Base-by-base conservation (phyloP, 768 basidiomycete species). In the Sutorius australiensis region DNA sequence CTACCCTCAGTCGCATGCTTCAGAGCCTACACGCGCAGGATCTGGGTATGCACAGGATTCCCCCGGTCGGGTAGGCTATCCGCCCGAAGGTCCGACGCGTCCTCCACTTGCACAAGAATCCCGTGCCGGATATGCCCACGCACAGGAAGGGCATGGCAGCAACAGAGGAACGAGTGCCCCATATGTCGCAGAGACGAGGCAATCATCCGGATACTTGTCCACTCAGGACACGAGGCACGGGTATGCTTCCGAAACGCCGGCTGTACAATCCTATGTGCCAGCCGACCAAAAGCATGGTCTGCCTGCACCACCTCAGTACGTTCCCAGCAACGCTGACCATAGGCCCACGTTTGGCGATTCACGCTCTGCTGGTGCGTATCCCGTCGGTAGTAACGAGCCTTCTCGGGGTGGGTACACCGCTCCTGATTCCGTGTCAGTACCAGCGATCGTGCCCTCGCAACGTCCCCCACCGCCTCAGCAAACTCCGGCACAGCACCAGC, bases 301-400 rank as follows among this genome's bases (percentile, higher is more conserved):
- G 1, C 51, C 53, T 31, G 43, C 54, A 3, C 48, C 51, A 30
- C 49, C 54, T 19, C 56, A 56, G 30, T 65, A 58, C 38, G 51
- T 64, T 28, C 28, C 64, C 13, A 47, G 45, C 16, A 65, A 50
- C 27, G 17, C 49, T 11, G 53, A 52, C 33, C 64, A 61, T 4
- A 56, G 63, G 6, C 11, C 64, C 40, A 54, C 64, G 19, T 61
- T 67, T 48, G 55, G 50, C 6, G 61, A 67, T 52, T 56, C 64
- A 14, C 64, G 65, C 43, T 42, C 65, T 44, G 38, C 49, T 6
- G 50, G 49, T 54, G 36, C 53, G 30, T 66, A 66, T 54, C 34
- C 54, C 0, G 41, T 46, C 5, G n/a, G 41, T 7, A 55, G 42
- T 27, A 42, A 14, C 17, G 65, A 58, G 9, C 30, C 57, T 21